Evolutionary conservation across 305 asterid genomes (phyloP).

Genomic region (Fraxinus latifolia): DNA sequence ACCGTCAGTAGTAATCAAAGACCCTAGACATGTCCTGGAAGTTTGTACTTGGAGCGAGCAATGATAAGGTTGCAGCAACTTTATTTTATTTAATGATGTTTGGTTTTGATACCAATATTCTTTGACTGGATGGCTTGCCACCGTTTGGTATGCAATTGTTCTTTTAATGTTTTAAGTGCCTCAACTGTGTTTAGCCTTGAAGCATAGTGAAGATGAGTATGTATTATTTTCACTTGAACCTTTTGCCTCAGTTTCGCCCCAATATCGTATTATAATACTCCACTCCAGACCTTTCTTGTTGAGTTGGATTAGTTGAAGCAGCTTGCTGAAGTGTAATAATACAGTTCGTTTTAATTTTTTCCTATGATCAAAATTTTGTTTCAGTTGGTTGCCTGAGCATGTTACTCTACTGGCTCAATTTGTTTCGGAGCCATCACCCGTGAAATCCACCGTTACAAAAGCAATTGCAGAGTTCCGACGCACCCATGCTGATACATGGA

Average conservation of each 20-base stretch:
- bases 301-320: neutral
- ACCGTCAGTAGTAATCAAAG: neutral
- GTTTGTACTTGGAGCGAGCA: slow-evolving; percentile 11
- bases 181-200: neutral
- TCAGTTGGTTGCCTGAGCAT: slow-evolving; percentile 96
- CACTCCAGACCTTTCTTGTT: neutral
- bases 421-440: slow-evolving; percentile 87
- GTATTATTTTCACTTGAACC: neutral
- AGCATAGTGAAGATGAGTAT: neutral
- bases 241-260: neutral
- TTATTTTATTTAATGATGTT: neutral
- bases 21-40: neutral
- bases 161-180: neutral
- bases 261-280: neutral
- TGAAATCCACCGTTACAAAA: slow-evolving; percentile 92
- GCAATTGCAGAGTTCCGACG: slow-evolving; percentile 98
- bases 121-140: neutral
- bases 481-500: slow-evolving; percentile 99
- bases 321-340: neutral
- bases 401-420: slow-evolving; percentile 85
- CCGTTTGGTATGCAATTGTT: neutral
- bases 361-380: slow-evolving; percentile 13
- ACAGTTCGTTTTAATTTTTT: neutral
- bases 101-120: neutral
- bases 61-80: neutral